phyloP scores from a whole-genome alignment of 352 stramenopile species.

The Phytopythium oedochilum region DNA sequence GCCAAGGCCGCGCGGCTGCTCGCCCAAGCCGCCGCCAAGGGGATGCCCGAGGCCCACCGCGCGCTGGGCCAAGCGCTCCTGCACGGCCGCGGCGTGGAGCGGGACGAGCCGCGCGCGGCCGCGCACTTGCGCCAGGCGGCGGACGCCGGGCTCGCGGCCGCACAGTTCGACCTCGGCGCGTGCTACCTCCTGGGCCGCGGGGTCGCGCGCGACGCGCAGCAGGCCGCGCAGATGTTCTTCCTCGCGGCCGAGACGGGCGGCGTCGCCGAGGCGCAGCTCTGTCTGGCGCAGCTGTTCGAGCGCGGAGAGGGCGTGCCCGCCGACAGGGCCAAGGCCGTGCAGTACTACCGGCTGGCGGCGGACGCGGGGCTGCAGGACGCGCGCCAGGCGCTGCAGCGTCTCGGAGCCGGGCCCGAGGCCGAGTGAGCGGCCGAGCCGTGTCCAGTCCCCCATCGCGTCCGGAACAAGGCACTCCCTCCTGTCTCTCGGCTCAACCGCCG shows the following conservation, averaged over 20 bases:
- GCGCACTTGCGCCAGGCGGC: slow-evolving; percentile 59
- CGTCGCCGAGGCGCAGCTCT: slow-evolving; percentile 63
- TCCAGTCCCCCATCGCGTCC: too few relatives aligned
- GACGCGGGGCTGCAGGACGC: slow-evolving; percentile 49
- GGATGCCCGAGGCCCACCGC: slow-evolving; percentile 69
- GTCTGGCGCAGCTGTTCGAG: slow-evolving; percentile 76
- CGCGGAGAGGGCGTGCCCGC: slow-evolving; percentile 37
- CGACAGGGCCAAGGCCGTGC: slow-evolving; percentile 55
- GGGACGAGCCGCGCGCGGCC: slow-evolving; percentile 30
- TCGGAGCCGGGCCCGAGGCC: slow-evolving; percentile 17
- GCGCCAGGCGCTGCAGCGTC: slow-evolving; percentile 39
- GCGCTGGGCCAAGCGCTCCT: slow-evolving; percentile 57
- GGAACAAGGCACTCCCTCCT: neutral
- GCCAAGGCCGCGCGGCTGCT: slow-evolving; percentile 59
- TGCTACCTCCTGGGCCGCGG: slow-evolving; percentile 77
- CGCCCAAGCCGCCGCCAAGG: slow-evolving; percentile 38
- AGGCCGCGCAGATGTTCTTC: slow-evolving; percentile 69
- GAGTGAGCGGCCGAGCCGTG: too few relatives aligned
- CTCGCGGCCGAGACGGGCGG: slow-evolving; percentile 57
- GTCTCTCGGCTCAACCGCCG: neutral
- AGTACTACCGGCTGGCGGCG: slow-evolving; percentile 73
- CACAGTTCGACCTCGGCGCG: slow-evolving; percentile 79
- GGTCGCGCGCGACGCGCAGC: slow-evolving; percentile 36
- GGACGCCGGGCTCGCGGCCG: slow-evolving; percentile 44
- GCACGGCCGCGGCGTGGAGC: slow-evolving; percentile 25